Evolutionary conservation across 257 asterid species (phyloP).

Genomic region (Solanum verrucosum): DNA sequence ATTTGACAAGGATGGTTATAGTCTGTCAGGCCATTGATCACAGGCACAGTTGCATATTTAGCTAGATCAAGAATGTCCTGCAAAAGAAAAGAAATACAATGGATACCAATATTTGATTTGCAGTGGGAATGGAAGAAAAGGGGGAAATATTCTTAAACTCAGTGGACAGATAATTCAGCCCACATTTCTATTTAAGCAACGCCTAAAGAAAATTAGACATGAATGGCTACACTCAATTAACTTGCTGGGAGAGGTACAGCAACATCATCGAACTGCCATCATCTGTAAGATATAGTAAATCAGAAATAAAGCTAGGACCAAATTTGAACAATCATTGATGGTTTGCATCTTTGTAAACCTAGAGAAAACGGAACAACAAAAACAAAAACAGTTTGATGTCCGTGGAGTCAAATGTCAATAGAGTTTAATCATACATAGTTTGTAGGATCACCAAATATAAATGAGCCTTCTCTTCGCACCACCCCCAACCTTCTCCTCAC

Average conservation of each 20-base stretch:
- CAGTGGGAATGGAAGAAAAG: not conserved
- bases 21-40: slow-evolving; percentile 88
- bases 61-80: slow-evolving; percentile 96
- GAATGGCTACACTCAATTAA: not conserved
- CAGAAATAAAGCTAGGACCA: not conserved
- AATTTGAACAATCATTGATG: not conserved
- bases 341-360: not conserved
- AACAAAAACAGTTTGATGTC: not conserved
- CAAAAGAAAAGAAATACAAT: not conserved
- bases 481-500: not conserved
- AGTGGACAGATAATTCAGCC: not conserved
- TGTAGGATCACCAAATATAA: not conserved
- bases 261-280: not conserved
- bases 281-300: not conserved
- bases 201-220: not conserved
- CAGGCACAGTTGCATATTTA: slow-evolving; percentile 70
- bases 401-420: not conserved
- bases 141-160: not conserved
- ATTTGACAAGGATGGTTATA: slow-evolving; percentile 96
- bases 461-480: not conserved
- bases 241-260: not conserved
- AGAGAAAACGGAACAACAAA: not conserved
- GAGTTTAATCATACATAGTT: not conserved
- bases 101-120: not conserved
- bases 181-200: not conserved